Evolutionary conservation across 1,139 yeast genomes (phyloP), one percentile per base, ranked within the genome.

Genomic region (Trichomonascaceae sp.): DNA sequence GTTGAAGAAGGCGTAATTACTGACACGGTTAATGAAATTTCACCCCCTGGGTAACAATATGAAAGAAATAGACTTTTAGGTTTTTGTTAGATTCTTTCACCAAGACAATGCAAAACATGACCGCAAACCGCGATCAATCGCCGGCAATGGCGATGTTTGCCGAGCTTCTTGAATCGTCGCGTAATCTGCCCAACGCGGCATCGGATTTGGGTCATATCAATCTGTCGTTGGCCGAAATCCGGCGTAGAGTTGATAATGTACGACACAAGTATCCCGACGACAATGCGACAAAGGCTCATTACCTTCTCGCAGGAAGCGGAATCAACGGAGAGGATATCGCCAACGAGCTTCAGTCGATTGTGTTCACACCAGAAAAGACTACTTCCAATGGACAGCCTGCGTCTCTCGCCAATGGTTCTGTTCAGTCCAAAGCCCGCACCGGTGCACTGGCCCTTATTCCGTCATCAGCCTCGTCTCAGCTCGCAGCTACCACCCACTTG

Each of bases 281-380:
- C 14, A 71, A 74, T 41, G 79, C 71, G 51, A 81, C 94, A 2
- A 81, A 79, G 47, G 97, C 96, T 0, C 96, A 85, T 49, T 87
- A 87, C 52, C 61, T 87, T 31, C 65, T 89, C 36, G 95, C 96
- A 2, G 81, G 92, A 1, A 79, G 92, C 50, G 96, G 95, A 0
- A 68, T 87, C 36, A 77, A 84, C 37, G 81, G 93, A 29, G 95
- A 84, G 48, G 93, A 84, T 37, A 76, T 89, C 31, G 87, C 80
- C 44, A 65, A 67, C 31, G 87, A 81, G 30, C 49, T 63, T 17
- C 53, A 53, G 26, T 43, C 56, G 18, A 50, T 57, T 30, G 46
- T 44, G 13, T 41, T 51, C 26, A 51, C 48, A 17, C 51, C 56
- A 11, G 37, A 47, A 6, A 41, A 47, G 5, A 43, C 51, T 15